Evolutionary conservation across 1,284 basidiomycete species (phyloP).

Genomic region (Cryptococcus maquisensis): DNA sequence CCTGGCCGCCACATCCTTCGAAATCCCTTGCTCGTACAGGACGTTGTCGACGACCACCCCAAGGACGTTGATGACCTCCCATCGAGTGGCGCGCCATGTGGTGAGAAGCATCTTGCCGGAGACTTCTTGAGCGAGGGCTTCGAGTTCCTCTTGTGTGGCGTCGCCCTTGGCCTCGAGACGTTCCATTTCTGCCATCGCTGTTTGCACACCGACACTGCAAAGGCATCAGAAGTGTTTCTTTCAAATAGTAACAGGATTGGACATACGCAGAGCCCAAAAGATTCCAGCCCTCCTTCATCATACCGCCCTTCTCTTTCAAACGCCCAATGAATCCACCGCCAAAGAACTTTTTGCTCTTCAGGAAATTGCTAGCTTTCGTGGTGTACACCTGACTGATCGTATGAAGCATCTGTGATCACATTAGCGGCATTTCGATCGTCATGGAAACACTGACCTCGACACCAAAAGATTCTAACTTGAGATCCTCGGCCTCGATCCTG

Average conservation of each 20-base stretch:
- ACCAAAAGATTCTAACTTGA: constrained; percentile 97
- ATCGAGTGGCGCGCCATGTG: constrained; percentile 89
- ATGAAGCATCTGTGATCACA: constrained; percentile 61
- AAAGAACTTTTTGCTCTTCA: constrained; percentile 82
- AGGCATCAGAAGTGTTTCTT: constrained; percentile 1
- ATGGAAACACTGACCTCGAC: constrained; percentile 65
- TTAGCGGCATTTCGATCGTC: neutral
- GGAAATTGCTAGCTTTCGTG: constrained; percentile 84
- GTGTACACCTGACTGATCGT: constrained; percentile 87
- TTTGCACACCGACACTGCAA: constrained; percentile 62
- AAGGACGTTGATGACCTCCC: constrained; percentile 78
- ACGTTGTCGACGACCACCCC: constrained; percentile 71
- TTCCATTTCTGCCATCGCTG: constrained; percentile 79
- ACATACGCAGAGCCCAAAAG: constrained; percentile 77
- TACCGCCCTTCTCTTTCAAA: constrained; percentile 88
- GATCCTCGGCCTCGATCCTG: constrained; percentile 82
- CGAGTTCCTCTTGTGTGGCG: constrained; percentile 73
- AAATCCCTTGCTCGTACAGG: constrained; percentile 66
- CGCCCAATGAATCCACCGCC: constrained; percentile 84
- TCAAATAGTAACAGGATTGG: neutral
- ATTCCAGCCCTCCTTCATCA: constrained; percentile 91
- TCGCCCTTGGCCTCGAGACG: constrained; percentile 80
- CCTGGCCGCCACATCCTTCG: constrained; percentile 66
- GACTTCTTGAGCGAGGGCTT: constrained; percentile 86
- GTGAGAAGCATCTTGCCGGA: constrained; percentile 94